A percentile compares a stretch with the other conserved stretches of the same genome.
Evolutionary conservation across 2,329 filamentous ascomycete species (phyloP).

Genomic region (Botrytis aclada): DNA sequence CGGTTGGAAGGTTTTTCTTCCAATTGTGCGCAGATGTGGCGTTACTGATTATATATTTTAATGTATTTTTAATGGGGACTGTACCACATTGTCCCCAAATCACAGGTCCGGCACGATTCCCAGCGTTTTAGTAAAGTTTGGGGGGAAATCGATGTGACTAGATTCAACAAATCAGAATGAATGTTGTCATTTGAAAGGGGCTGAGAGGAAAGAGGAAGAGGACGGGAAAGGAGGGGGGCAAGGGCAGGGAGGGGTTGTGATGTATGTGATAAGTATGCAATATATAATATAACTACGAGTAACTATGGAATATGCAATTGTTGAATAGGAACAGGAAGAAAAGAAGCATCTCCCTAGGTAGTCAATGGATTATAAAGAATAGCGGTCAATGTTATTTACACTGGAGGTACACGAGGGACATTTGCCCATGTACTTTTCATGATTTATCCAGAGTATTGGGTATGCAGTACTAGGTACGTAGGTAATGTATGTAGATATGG

Average conservation of each 20-base stretch:
- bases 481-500: too few species aligned
- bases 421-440: too few species aligned
- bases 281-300: too few species aligned
- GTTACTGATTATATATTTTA: not conserved
- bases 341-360: too few species aligned
- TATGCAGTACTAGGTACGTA: too few species aligned
- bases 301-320: too few species aligned
- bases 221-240: too few species aligned
- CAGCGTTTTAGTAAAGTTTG: not conserved
- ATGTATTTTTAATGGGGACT: not conserved
- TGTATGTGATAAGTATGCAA: not conserved
- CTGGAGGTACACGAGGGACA: too few species aligned
- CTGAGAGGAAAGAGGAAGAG: not conserved
- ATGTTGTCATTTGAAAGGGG: not conserved
- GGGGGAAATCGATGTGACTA: not conserved
- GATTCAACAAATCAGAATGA: not conserved
- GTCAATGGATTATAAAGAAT: not conserved
- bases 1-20: not conserved
- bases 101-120: not conserved
- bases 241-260: not conserved
- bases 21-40: conserved; percentile 1
- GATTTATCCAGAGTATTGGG: too few species aligned
- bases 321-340: too few species aligned
- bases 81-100: not conserved
- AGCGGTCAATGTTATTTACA: not conserved